Evolutionary conservation across 2,329 filamentous ascomycete species (phyloP).

Genomic region (Sclerotinia nivalis): DNA sequence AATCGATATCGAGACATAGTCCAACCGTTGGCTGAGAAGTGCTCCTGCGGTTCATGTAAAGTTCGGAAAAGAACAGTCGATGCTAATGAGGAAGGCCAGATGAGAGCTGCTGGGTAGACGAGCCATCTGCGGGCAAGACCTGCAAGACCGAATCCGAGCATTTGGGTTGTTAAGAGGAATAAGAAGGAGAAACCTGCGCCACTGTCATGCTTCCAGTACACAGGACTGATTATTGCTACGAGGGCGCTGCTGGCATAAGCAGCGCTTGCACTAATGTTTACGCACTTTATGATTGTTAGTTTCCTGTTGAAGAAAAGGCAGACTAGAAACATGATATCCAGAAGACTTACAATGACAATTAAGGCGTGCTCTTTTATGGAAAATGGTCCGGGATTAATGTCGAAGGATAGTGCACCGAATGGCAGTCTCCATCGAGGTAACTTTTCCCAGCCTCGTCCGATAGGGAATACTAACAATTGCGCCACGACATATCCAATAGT

Average conservation of each 20-base stretch:
- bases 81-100: conserved; percentile 53
- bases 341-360: conserved; percentile 52
- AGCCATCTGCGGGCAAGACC: conserved; percentile 53
- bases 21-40: conserved; percentile 45
- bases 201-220: conserved; percentile 51
- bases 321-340: background rate
- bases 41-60: conserved; percentile 44
- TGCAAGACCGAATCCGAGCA: conserved; percentile 57
- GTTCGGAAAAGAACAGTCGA: conserved; percentile 51
- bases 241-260: conserved; percentile 54
- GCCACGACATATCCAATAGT: conserved; percentile 30
- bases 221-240: conserved; percentile 52
- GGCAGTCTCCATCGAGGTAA: conserved; percentile 52
- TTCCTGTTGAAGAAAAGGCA: too few species aligned
- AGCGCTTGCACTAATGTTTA: conserved; percentile 36
- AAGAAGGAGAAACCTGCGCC: conserved; percentile 53
- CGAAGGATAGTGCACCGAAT: conserved; percentile 44
- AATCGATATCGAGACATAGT: conserved; percentile 49
- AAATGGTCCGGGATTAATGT: conserved; percentile 59
- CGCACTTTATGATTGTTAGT: conserved; percentile 52
- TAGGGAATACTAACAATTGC: conserved; percentile 36
- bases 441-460: conserved; percentile 54
- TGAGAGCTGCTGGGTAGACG: conserved; percentile 52
- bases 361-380: conserved; percentile 68
- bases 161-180: conserved; percentile 53